Percentiles rank a stretch among this genome's conserved stretches.
Conservation (phyloP, 805 yeast species). For the Candida nanaspora region DNA sequence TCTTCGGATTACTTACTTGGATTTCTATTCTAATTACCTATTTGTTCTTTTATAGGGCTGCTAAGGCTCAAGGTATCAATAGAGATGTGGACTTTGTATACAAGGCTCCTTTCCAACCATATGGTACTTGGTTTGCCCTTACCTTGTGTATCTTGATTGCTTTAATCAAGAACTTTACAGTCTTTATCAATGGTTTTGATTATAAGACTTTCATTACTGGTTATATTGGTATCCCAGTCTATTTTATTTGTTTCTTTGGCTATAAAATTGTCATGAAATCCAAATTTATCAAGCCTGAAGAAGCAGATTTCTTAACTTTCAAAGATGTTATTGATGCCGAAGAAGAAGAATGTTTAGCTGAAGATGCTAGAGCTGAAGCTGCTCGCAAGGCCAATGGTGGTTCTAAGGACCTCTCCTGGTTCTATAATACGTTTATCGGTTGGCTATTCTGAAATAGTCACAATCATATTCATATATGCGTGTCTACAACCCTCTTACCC, state of each 20-base stretch:
- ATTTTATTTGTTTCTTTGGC: conserved; percentile 44
- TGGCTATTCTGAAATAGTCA: conserved; percentile 15
- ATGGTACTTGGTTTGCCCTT: conserved; percentile 55
- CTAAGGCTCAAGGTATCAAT: conserved; percentile 59
- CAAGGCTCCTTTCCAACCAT: conserved; percentile 63
- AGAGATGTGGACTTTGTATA: conserved; percentile 48
- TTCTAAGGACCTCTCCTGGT: conserved; percentile 15
- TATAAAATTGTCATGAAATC: conserved; percentile 52
- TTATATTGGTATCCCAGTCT: conserved; percentile 68
- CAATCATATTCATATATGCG: neutral
- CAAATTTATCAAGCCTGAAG: conserved; percentile 40
- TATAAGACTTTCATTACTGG: conserved; percentile 70
- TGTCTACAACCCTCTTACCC: neutral
- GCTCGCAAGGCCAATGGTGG: conserved; percentile 5
- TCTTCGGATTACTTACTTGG: conserved; percentile 74
- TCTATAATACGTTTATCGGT: conserved; percentile 24
- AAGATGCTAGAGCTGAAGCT: conserved; percentile 4
- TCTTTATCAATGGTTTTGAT: conserved; percentile 50
- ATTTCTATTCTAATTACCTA: conserved; percentile 61
- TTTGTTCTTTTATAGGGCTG: conserved; percentile 57
- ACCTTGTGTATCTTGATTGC: conserved; percentile 46
- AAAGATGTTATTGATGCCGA: conserved; percentile 50
- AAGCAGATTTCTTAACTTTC: conserved; percentile 54
- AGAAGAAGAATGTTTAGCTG: conserved; percentile 27
- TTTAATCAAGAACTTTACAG: conserved; percentile 65